Base-by-base conservation (phyloP, 2,329 filamentous ascomycete genomes). In the Aspergillus pseudoglaucus region DNA sequence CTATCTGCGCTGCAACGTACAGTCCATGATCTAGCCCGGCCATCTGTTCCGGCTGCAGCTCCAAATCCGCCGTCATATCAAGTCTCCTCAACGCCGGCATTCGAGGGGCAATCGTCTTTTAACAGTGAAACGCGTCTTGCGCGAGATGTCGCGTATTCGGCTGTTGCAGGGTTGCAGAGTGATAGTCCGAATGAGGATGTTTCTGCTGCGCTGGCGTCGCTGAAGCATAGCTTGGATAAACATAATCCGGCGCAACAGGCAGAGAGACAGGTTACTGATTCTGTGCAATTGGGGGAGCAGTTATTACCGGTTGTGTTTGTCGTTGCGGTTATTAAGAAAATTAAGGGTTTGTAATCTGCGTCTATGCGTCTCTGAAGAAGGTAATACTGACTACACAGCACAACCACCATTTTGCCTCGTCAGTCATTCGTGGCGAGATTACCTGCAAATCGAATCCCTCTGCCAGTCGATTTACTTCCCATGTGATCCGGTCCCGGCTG, bases 361-460 rank as follows among this genome's bases (percentile, higher is more conserved):
- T 30, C 10, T 12, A 17, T 22, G 22, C 22, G 22, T 23, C 38
- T 14, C 10, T 18, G 12, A 40, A 35, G 14, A n/a, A 15, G 8
- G 8, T 17, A 17, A 40, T n/a, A 8, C 20, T 40, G 12, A 3
- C 15, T 18, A 1, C 20, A 6, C 30, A 59, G 57, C 48, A 3
- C 52, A 56, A 49, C 59, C 59, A 12, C 59, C 59, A 0, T 62
- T 62, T 27, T 60, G 50, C 32, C 45, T 62, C 27, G 55, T 60
- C 17, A 55, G 52, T 43, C 58, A 62, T 46, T 58, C 59, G 5
- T 62, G 57, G 59, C 48, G 54, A 47, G 50, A 61, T 32, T 32
- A 50, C 1, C 33, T 46, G 3, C 56, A 58, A 7, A 41, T 59
- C 2, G 56, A 59, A 37, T 42, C 48, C 3, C 47, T 59, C 3